Evolutionary conservation across 805 yeast species (phyloP).

Genomic region (Blastobotrys muscicola): DNA sequence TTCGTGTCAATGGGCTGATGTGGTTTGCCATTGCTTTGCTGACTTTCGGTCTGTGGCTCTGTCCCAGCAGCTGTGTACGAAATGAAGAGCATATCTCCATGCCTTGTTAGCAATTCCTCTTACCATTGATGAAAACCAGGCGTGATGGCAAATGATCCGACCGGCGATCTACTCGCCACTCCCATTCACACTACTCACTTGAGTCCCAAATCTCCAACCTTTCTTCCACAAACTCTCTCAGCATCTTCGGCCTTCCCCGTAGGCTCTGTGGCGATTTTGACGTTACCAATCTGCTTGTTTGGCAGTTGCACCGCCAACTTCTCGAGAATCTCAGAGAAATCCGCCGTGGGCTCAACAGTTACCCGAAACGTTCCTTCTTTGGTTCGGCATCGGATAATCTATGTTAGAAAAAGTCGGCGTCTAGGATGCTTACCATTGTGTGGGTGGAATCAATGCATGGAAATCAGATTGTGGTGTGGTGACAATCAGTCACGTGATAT

Average conservation of each 20-base stretch:
- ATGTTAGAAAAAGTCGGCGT: too few relatives aligned
- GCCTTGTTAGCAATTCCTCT: constrained; percentile 23
- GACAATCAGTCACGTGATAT: too few relatives aligned
- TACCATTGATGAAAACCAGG: constrained; percentile 22
- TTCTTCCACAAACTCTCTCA: constrained; percentile 28
- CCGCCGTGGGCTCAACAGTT: constrained; percentile 36
- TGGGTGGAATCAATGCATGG: too few relatives aligned
- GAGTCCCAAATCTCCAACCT: constrained; percentile 29
- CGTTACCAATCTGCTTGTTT: constrained; percentile 23
- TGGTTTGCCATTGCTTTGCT: constrained; percentile 3
- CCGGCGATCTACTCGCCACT: constrained; percentile 6
- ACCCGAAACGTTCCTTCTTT: constrained; percentile 78
- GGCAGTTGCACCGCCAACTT: constrained; percentile 28
- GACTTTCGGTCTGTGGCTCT: constrained; percentile 6
- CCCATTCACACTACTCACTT: constrained; percentile 9
- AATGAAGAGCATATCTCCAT: constrained; percentile 50
- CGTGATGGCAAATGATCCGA: constrained; percentile 25
- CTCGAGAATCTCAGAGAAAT: constrained; percentile 37
- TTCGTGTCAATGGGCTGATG: constrained; percentile 17
- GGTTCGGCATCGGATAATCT: constrained; percentile 73
- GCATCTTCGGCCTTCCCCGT: constrained; percentile 35
- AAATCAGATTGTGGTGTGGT: too few relatives aligned
- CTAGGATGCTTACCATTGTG: too few relatives aligned
- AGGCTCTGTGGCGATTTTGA: constrained; percentile 37
- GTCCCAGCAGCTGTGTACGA: constrained; percentile 25